phyloP scores from a whole-genome alignment of 2,329 filamentous ascomycete species.

The Phoma sp. region DNA sequence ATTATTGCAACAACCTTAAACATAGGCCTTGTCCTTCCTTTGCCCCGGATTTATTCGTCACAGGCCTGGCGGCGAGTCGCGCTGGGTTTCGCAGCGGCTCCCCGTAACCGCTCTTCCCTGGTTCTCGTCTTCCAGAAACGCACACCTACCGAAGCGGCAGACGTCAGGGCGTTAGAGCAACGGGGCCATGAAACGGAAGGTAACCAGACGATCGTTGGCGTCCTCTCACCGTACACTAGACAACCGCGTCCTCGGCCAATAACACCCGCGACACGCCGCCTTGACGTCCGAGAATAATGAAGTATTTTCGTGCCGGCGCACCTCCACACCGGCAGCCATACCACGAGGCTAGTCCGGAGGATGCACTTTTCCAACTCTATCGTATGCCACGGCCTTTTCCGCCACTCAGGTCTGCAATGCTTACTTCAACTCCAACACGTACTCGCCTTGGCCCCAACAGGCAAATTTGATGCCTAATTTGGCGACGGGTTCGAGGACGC shows the following conservation, averaged over 20 bases:
- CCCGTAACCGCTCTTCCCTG: slow-evolving; percentile 25
- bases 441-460: slow-evolving; percentile 24
- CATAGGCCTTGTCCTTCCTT: slow-evolving; percentile 22
- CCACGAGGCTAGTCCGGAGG: slow-evolving; percentile 4
- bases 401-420: slow-evolving; percentile 19
- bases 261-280: slow-evolving; percentile 14
- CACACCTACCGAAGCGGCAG: slow-evolving; percentile 24
- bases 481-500: not conserved
- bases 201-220: slow-evolving; percentile 31
- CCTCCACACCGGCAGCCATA: slow-evolving; percentile 7
- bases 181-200: slow-evolving; percentile 36
- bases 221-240: slow-evolving; percentile 15
- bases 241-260: slow-evolving; percentile 28
- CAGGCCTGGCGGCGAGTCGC: slow-evolving; percentile 13
- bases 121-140: slow-evolving; percentile 19
- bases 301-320: slow-evolving; percentile 22
- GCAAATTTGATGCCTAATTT: slow-evolving; percentile 7
- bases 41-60: slow-evolving; percentile 24
- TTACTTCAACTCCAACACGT: slow-evolving; percentile 24
- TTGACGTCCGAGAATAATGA: slow-evolving; percentile 26
- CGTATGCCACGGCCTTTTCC: slow-evolving; percentile 15
- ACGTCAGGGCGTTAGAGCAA: slow-evolving; percentile 29
- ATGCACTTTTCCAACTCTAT: slow-evolving; percentile 18
- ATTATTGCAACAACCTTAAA: slow-evolving; percentile 5
- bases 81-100: slow-evolving; percentile 29